Evolutionary conservation across 2,329 filamentous ascomycete species (phyloP), one percentile per base, ranked within the genome.

Genomic region (Venturia effusa): DNA sequence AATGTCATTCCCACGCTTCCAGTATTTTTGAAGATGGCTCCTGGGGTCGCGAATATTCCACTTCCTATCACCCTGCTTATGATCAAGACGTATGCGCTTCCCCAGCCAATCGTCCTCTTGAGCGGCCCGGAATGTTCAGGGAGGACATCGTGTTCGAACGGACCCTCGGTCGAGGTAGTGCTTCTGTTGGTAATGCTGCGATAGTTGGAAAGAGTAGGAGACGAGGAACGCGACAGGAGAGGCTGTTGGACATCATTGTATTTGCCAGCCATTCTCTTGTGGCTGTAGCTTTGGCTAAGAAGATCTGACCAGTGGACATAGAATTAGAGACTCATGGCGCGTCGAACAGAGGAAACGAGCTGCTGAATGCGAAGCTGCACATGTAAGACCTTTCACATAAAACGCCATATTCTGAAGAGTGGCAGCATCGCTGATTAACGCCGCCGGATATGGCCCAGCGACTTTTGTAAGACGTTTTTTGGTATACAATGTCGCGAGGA

Each of bases 21-120:
- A 10, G 79, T 82, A 0, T 84, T 78, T 1, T 73, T 69, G 61
- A 87, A 76, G 67, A 88, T 85, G 48, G 80, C 77, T 51, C 79
- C 79, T 0, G 85, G 84, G 0, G 84, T 87, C 0, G 85, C 83
- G 68, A 87, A 88, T 73, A 88, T 87, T 66, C 85, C 85, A 13
- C 84, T 87, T 51, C 85, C 85, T 64, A 88, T 83, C 75, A 87
- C 62, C 32, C 64, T 62, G 30, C 64, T 66, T n/a, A 66, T 64
- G 62, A 66, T 61, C 22, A 66, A 30, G 27, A 66, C 59, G 39
- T 66, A 66, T 5, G 64, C 64, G 13, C 22, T 24, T 10, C 51
- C 27, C 64, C 64, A 66, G 19, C 54, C 37, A 15, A 65, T 37
- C 22, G 41, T 64, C 7, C 63, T 15, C 10, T 51, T 51, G 5